Base-by-base conservation (phyloP, 2,329 filamentous ascomycete genomes). In the Stagonosporopsis rhizophila region DNA sequence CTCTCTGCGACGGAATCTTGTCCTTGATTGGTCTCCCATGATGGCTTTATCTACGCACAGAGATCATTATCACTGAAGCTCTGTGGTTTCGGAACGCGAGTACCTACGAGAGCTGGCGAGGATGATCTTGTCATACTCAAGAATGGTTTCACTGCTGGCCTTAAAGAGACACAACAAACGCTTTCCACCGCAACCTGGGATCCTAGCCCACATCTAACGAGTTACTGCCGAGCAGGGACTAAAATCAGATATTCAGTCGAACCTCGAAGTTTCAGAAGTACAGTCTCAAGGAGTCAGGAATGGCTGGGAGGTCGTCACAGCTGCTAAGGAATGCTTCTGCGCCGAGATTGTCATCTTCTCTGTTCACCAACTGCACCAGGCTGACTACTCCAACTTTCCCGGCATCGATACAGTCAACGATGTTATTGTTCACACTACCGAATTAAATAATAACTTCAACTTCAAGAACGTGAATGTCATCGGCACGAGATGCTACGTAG, bases 141-240 rank as follows among this genome's bases (percentile, higher is more conserved):
- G 42, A 46, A 46, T 11, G 27, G 20, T 8, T 12, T 17, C 15
- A 19, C 15, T 11, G 37, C 47, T 7, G 76, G 76, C 9, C 75
- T 76, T 7, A 78, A 48, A 37, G 12, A 32, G 44, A 15, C 37
- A 19, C 22, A 15, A 22, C 9, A 20, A 54, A 12, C 44, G 37
- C 20, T 54, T 30, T 19, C 51, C 20, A 19, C 22, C 44, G 17
- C 44, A 54, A 23, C 15, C 42, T 5, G 2, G 8, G 8, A 25
- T 25, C 23, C 2, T 25, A 20, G 11, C 9, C 2, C 48, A 54
- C 19, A 32, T 48, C 6, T 4, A 25, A 25, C 23, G 34, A 11
- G 42, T 41, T 19, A 22, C 37, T 17, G 12, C 7, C 14, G 28
- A 53, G 4, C 9, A 47, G 15, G n/a, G 23, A 12, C 22, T 44